Conservation (phyloP, 2,329 filamentous ascomycete species). For the Lasiodiplodia gonubiensis region DNA sequence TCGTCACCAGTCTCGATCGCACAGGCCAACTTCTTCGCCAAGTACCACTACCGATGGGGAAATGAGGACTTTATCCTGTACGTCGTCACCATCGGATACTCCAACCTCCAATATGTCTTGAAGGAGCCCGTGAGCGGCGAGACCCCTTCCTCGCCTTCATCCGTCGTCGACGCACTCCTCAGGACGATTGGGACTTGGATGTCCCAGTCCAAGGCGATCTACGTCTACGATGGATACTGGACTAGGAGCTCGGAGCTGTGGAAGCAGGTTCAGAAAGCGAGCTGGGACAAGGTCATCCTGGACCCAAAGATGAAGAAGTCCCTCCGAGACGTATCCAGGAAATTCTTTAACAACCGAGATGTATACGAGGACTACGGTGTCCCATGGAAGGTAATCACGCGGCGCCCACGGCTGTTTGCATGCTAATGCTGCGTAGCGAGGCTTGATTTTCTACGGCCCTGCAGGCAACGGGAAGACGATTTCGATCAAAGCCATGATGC, state of each 20-base stretch:
- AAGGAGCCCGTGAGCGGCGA: constrained; percentile 45
- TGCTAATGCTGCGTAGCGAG: constrained; percentile 53
- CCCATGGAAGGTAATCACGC: constrained; percentile 63
- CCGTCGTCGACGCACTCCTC: constrained; percentile 46
- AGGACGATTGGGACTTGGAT: constrained; percentile 48
- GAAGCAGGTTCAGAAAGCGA: constrained; percentile 51
- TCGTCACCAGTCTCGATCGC: constrained; percentile 39
- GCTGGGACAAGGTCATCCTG: constrained; percentile 73
- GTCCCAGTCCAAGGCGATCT: constrained; percentile 46
- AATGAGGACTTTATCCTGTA: constrained; percentile 50
- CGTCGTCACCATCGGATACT: constrained; percentile 36
- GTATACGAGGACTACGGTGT: constrained; percentile 67
- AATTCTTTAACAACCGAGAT: constrained; percentile 66
- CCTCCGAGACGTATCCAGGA: constrained; percentile 67
- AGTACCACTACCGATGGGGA: constrained; percentile 48
- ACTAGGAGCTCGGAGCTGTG: constrained; percentile 67
- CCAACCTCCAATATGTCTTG: constrained; percentile 47
- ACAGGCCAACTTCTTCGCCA: constrained; percentile 48
- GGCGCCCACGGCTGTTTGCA: constrained; percentile 42
- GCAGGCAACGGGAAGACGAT: constrained; percentile 73
- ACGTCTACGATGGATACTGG: constrained; percentile 60
- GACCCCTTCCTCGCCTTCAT: constrained; percentile 42
- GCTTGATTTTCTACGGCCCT: constrained; percentile 71
- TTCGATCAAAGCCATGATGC: constrained; percentile 72
- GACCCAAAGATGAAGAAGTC: constrained; percentile 68